These are phyloP conservation scores for Botryotinia narcissicola DNA, from an alignment of 2,329 filamentous ascomycete species.

Conservation along the genomic window DNA sequence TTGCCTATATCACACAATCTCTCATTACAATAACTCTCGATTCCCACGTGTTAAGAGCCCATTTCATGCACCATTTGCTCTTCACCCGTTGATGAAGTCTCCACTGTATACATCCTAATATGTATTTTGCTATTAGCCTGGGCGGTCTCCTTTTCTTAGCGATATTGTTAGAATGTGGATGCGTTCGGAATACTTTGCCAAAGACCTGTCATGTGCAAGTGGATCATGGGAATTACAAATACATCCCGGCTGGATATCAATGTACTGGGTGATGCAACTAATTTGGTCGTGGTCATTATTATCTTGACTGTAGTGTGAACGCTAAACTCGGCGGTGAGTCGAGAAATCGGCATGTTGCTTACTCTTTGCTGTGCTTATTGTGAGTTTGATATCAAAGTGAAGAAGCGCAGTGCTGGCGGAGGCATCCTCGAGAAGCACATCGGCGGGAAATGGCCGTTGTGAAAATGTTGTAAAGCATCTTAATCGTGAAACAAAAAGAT, in stretches of 20 bases:
- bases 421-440: not conserved
- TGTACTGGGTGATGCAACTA: not conserved
- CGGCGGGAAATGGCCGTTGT: not conserved
- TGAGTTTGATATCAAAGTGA: not conserved
- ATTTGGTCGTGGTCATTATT: not conserved
- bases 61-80: not conserved
- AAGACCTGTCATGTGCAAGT: not conserved
- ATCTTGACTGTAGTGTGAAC: not conserved
- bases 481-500: not conserved
- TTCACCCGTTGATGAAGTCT: not conserved
- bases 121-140: not conserved
- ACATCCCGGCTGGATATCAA: not conserved
- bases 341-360: not conserved
- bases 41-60: not conserved
- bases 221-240: not conserved
- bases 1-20: not conserved
- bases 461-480: not conserved
- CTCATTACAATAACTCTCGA: not conserved
- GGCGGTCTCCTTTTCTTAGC: not conserved
- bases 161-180: not conserved
- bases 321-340: not conserved
- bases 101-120: not conserved
- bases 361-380: not conserved
- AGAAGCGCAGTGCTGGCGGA: too few relatives aligned
- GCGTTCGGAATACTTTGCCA: not conserved